Evolutionary conservation across 2,329 filamentous ascomycete species (phyloP), one percentile per base, ranked within the genome.

Genomic region (Colletotrichum liriopes): DNA sequence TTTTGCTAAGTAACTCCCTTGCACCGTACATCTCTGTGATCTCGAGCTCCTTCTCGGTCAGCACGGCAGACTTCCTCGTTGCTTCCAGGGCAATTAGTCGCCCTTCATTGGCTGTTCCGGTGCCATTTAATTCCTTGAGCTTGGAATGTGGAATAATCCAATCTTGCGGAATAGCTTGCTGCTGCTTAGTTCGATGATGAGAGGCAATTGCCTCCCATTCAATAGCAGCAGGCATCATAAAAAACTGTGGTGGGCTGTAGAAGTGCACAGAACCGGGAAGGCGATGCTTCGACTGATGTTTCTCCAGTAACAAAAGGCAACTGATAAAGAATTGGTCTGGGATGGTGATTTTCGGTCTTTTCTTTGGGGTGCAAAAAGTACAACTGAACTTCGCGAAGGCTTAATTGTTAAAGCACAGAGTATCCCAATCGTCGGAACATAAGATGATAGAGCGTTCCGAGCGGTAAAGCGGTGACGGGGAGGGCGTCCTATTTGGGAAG

Each of bases 11-110:
- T 2, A 79, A 66, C 1, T 74, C 39, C 5, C 58, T 52, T 1
- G 76, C 76, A 23, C 47, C 73, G 11, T 74, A 71, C 5, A 51
- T 56, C n/a, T 68, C 70, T 5, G 76, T 75, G 56, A 79, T 78
- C 26, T 76, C 67, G 26, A 76, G 49, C 56, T 79, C 77, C 37
- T 69, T 55, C 5, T 73, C 65, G 0, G 76, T 74, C 5, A 79
- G 29, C 7, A 77, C 29, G 3, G 59, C 64, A 0, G 73, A 74
- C 4, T 72, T 69, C 29, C 23, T 45, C 7, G 63, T 55, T 29
- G 61, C 65, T 14, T 73, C 55, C 20, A 74, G 72, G 8, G 43
- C 23, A n/a, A 71, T 56, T 1, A 76, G 35, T 7, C 62, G 70
- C 4, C 75, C 75, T 37, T 74, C 67, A 11, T 64, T 18, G 14